Evolutionary conservation across 2,329 filamentous ascomycete genomes (phyloP).

Genomic region (Corniculantispora saksenae): DNA sequence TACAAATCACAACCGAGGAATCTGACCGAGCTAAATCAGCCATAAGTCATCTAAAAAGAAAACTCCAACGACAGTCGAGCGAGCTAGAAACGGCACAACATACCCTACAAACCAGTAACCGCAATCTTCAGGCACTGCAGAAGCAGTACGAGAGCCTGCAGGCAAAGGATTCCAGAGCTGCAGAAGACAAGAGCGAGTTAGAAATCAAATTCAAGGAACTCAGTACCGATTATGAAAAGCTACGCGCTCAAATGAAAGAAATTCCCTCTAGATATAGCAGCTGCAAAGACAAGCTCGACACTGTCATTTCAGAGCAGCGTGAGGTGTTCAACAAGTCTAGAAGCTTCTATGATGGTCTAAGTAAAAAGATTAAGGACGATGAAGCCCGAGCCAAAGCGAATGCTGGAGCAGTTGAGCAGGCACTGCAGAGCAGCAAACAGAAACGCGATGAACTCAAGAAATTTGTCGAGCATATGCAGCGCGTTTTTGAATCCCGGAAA

Average conservation of each 20-base stretch:
- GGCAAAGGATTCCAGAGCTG: neutral
- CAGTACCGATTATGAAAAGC: neutral
- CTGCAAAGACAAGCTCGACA: slow-evolving; percentile 5
- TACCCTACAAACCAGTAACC: neutral
- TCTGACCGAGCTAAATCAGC: slow-evolving; percentile 18
- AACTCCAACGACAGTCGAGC: slow-evolving; percentile 14
- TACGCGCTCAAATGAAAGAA: neutral
- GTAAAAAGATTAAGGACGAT: neutral
- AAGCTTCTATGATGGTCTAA: slow-evolving; percentile 3
- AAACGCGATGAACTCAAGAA: slow-evolving; percentile 8
- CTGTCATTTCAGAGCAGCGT: slow-evolving; percentile 15
- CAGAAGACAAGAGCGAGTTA: neutral
- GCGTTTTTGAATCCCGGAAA: neutral
- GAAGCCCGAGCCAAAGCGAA: neutral
- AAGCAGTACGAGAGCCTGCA: neutral
- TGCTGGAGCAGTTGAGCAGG: neutral
- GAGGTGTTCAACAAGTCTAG: slow-evolving; percentile 18
- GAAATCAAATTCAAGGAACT: slow-evolving; percentile 20
- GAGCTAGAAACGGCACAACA: slow-evolving; percentile 29
- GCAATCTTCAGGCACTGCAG: neutral
- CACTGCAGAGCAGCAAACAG: neutral
- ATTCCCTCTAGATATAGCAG: neutral
- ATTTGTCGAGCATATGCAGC: neutral
- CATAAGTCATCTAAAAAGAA: slow-evolving; percentile 11
- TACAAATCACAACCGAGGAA: slow-evolving; percentile 13